Evolutionary conservation across 208 protist species (phyloP), one percentile per base, ranked within the genome.

Genomic region (Trypanosoma vivax): DNA sequence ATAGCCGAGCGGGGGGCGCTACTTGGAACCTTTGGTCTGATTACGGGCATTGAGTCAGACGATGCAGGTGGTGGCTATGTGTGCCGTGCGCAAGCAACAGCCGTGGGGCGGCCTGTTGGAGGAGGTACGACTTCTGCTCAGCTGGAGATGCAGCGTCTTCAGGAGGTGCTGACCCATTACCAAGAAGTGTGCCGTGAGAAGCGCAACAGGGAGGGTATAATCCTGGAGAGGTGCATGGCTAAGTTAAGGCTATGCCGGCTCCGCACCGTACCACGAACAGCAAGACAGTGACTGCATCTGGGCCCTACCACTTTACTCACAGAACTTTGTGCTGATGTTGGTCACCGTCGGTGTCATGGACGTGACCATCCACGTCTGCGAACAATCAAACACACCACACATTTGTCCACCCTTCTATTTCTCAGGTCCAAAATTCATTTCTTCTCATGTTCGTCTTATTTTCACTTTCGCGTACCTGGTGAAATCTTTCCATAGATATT

Each of bases 121-220:
- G 52, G 66, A 2, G 65, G 68, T 13, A 88, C 83, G 2, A 91
- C 83, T n/a, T 83, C 79, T 3, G 79, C 83, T 0, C 67, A 63
- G 13, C 25, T 88, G 5, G 79, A 88, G 35, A 23, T 72, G 19
- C 60, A 65, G 16, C 76, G 79, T 2, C 60, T 90, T 27, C n/a
- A 41, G 5, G 50, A 42, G 13, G 41, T 54, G 7, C n/a, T 56
- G 30, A 24, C 70, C 5, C 28, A 55, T 9, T 21, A 50, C 23
- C 34, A 54, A 24, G 19, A 29, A 25, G 50, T 49, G 40, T 50
- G 18, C 30, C 13, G 1, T 7, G 30, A 11, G 6, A 64, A 48
- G 39, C 18, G 38, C 14, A n/a, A n/a, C n/a, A n/a, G 18, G 25
- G 2, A 30, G 19, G 43, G n/a, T 11, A 19, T 6, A 43, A 11